Percentiles rank a stretch among this genome's conserved stretches.
These are phyloP conservation scores for Starmera amethionina DNA, from an alignment of 805 yeast genomes.

Conservation along the genomic window DNA sequence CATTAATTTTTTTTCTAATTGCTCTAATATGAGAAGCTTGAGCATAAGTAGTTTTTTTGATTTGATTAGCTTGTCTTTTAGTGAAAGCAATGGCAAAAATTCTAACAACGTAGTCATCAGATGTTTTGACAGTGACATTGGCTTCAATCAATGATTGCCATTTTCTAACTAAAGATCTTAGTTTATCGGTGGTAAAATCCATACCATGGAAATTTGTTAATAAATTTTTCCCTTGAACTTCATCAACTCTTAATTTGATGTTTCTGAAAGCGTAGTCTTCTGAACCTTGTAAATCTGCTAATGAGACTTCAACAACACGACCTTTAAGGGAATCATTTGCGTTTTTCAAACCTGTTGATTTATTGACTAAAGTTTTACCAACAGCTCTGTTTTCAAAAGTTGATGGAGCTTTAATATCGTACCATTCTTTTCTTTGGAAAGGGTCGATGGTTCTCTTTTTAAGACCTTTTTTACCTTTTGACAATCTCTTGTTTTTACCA, in stretches of 20 bases:
- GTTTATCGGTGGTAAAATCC: constrained; percentile 96
- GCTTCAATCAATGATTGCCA: constrained; percentile 99
- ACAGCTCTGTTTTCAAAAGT: constrained; percentile 97
- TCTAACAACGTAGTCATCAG: constrained; percentile 96
- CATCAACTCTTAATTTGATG: constrained; percentile 95
- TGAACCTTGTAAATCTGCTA: constrained; percentile 97
- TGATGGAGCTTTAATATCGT: constrained; percentile 96
- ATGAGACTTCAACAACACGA: constrained; percentile 89
- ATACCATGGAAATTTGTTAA: constrained; percentile 99
- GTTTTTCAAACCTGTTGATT: constrained; percentile 94
- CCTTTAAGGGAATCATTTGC: constrained; percentile 98
- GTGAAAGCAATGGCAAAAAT: constrained; percentile 97
- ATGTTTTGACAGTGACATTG: constrained; percentile 94
- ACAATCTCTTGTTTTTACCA: constrained; percentile 78
- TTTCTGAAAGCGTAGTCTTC: constrained; percentile 99
- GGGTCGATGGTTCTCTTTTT: constrained; percentile 99
- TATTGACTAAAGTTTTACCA: constrained; percentile 98
- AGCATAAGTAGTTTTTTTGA: constrained; percentile 96
- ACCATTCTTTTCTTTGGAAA: constrained; percentile 99
- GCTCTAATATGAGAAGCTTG: constrained; percentile 96
- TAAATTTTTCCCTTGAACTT: constrained; percentile 97
- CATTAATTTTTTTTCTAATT: constrained; percentile 93
- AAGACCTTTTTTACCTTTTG: constrained; percentile 92
- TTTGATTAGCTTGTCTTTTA: constrained; percentile 93
- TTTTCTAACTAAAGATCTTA: constrained; percentile 95